Conservation (phyloP, 345 rosid genomes). For the Erodium maritimum region DNA sequence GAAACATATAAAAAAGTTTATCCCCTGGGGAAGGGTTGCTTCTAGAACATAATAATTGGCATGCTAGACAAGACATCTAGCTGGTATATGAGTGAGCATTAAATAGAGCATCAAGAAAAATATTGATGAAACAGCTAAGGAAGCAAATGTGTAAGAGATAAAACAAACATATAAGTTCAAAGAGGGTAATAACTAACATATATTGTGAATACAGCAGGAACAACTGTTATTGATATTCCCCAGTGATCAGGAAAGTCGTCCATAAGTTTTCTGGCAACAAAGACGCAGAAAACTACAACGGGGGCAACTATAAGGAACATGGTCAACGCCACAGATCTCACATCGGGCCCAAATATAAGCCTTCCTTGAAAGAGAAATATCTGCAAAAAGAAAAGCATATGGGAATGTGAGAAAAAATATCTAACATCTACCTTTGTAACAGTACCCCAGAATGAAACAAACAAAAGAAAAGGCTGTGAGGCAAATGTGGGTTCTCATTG, state of each 20-base stretch:
- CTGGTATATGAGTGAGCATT: not conserved
- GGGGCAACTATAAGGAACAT: slow-evolving; percentile 66
- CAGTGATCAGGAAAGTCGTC: slow-evolving; percentile 54
- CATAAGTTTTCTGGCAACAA: slow-evolving; percentile 57
- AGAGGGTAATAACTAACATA: slow-evolving; percentile 40
- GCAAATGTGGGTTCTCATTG: too few relatives aligned
- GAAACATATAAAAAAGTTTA: not conserved
- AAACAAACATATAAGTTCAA: slow-evolving; percentile 5
- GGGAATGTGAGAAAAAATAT: not conserved
- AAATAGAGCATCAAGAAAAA: not conserved
- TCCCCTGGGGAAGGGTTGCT: not conserved
- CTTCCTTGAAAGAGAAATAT: slow-evolving; percentile 62
- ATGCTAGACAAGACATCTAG: not conserved
- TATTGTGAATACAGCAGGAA: slow-evolving; percentile 35
- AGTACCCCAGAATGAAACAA: too few relatives aligned
- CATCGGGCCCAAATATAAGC: slow-evolving; percentile 95
- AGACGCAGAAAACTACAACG: slow-evolving; percentile 56
- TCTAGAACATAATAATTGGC: not conserved
- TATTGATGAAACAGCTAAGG: not conserved
- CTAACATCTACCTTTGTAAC: not conserved
- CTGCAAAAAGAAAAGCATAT: slow-evolving; percentile 27
- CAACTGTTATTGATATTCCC: slow-evolving; percentile 55
- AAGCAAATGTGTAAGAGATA: not conserved
- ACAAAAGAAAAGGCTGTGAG: too few relatives aligned
- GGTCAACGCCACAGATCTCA: slow-evolving; percentile 47